Conservation (phyloP, 768 basidiomycete species). For the Russula compacta region DNA sequence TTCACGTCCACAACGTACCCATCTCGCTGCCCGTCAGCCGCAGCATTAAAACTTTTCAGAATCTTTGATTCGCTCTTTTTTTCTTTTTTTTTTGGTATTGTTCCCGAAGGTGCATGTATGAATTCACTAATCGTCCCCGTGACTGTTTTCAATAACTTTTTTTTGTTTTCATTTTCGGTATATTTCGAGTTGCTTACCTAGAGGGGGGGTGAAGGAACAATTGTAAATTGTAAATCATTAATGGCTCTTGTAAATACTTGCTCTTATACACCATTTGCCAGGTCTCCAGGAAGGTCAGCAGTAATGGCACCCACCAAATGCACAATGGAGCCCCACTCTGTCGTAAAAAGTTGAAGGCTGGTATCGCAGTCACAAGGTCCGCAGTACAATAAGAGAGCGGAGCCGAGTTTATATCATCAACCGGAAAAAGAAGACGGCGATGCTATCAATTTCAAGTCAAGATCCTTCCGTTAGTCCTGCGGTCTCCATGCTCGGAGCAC, state of each 20-base stretch:
- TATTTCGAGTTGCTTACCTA: neutral
- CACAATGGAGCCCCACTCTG: neutral
- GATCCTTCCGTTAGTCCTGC: neutral
- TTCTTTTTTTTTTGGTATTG: neutral
- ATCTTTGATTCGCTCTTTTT: neutral
- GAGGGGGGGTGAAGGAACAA: neutral
- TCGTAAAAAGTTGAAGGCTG: too few relatives aligned
- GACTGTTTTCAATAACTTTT: neutral
- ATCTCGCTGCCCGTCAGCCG: neutral
- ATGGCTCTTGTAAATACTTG: neutral
- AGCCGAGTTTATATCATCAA: neutral
- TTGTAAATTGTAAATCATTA: neutral
- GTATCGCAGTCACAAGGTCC: neutral
- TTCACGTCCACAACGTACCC: neutral
- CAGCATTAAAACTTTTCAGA: slow-evolving; percentile 1
- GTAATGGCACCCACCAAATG: neutral
- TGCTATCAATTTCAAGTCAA: neutral
- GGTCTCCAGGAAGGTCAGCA: neutral
- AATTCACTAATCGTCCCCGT: neutral
- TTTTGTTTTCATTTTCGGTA: neutral
- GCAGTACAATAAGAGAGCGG: neutral
- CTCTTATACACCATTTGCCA: neutral
- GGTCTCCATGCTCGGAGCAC: neutral
- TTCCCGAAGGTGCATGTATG: neutral
- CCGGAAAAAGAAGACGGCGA: neutral